These are phyloP conservation scores for Tulasnella sp. DNA, from an alignment of 768 basidiomycete genomes.

Conservation along the genomic window DNA sequence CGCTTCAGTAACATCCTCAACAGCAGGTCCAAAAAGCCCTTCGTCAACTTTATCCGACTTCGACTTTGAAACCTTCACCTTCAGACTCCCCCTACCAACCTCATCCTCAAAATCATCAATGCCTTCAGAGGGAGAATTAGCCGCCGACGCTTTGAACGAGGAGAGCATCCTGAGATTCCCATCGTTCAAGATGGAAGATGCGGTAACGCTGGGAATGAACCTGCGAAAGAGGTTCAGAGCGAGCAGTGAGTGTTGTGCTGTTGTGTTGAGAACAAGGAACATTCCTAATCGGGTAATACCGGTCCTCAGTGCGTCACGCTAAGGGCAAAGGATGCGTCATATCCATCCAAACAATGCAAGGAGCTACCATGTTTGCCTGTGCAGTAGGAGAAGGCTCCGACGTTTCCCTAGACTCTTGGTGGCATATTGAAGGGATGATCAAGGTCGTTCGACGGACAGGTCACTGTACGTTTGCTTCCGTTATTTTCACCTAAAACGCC, in stretches of 20 bases:
- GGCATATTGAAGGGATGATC: slow-evolving; percentile 73
- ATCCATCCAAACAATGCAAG: slow-evolving; percentile 65
- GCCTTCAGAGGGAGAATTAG: slow-evolving; percentile 35
- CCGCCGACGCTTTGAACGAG: slow-evolving; percentile 60
- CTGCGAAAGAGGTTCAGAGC: slow-evolving; percentile 81
- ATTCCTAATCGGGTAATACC: neutral
- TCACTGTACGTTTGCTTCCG: slow-evolving; percentile 63
- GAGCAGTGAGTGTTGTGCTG: slow-evolving; percentile 53
- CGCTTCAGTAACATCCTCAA: neutral
- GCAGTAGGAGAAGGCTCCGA: slow-evolving; percentile 67
- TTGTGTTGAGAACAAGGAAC: neutral
- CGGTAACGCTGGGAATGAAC: slow-evolving; percentile 60
- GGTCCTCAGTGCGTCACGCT: slow-evolving; percentile 27
- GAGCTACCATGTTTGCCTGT: slow-evolving; percentile 78
- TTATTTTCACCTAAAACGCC: neutral
- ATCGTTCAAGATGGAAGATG: slow-evolving; percentile 75
- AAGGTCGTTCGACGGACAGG: slow-evolving; percentile 77
- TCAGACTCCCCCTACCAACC: slow-evolving; percentile 1
- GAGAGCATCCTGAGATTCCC: slow-evolving; percentile 72
- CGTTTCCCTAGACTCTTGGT: slow-evolving; percentile 80
- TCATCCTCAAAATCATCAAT: slow-evolving; percentile 26
- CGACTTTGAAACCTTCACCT: slow-evolving; percentile 31
- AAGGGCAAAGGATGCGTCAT: slow-evolving; percentile 70
- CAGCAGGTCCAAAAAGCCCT: slow-evolving; percentile 15
- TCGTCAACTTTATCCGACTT: slow-evolving; percentile 20